phyloP scores from a whole-genome alignment of 2,329 filamentous ascomycete species.

The Orbilia quercus region DNA sequence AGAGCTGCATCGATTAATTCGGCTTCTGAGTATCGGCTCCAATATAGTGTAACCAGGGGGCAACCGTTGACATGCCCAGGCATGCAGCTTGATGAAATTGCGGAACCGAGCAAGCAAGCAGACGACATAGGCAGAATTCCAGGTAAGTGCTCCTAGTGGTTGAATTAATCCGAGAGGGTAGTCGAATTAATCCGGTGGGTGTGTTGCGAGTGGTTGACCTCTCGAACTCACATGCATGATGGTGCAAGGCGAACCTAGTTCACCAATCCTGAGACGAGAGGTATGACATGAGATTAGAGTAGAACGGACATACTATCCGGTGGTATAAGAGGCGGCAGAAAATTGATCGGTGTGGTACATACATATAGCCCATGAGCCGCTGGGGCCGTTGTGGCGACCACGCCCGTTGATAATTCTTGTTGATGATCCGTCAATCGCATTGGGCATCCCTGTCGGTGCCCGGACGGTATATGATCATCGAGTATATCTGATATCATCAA shows the following conservation, averaged over 20 bases:
- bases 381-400: slow-evolving; percentile 43
- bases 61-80: slow-evolving; percentile 21
- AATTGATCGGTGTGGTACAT: slow-evolving; percentile 36
- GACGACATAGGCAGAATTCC: slow-evolving; percentile 51
- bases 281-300: slow-evolving; percentile 40
- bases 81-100: slow-evolving; percentile 48
- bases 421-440: slow-evolving; percentile 35
- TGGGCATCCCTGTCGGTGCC: slow-evolving; percentile 26
- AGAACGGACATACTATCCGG: slow-evolving; percentile 25
- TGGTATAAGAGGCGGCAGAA: slow-evolving; percentile 41
- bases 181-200: slow-evolving; percentile 55
- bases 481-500: slow-evolving; percentile 28
- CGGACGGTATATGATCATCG: slow-evolving; percentile 21
- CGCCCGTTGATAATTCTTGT: slow-evolving; percentile 28
- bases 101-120: slow-evolving; percentile 47
- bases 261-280: slow-evolving; percentile 44
- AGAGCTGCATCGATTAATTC: slow-evolving; percentile 9
- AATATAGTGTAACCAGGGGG: slow-evolving; percentile 25
- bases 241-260: slow-evolving; percentile 29
- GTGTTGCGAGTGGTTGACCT: slow-evolving; percentile 52
- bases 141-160: slow-evolving; percentile 52
- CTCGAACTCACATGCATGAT: slow-evolving; percentile 25
- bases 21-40: slow-evolving; percentile 15
- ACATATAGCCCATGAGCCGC: slow-evolving; percentile 43
- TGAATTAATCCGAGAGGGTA: slow-evolving; percentile 48